Base-by-base conservation (phyloP, 805 yeast genomes). In the Ogataea pignaliae region DNA sequence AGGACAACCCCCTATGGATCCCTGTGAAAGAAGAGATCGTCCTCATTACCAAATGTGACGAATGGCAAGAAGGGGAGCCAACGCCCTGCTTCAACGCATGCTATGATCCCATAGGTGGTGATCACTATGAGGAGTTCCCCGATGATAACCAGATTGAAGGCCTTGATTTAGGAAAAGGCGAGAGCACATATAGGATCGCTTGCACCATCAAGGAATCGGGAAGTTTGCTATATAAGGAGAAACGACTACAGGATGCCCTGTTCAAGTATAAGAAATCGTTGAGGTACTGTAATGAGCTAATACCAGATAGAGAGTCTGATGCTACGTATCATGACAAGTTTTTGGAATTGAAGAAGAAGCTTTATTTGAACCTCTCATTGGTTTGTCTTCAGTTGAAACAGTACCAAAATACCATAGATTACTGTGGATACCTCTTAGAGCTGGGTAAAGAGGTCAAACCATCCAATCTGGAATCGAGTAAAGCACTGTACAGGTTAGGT, bases 111-210 rank as follows among this genome's bases (percentile, higher is more conserved):
- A 68, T 80, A 8, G 88, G 84, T 1, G 88, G 87, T 8, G 95
- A 86, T 54, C 59, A 76, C 0, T 86, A 73, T 54, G 93, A 85
- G 62, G 93, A 85, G 60, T 78, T 71, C 52, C 95, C 93, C 0
- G 89, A 81, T 47, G 95, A 86, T 60, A 88, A 85, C 52, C 66
- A 57, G 3, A 77, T 83, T 39, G 81, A 76, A 44, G 75, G 75
- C 37, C 81, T 84, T 15, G 77, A 82, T 41, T 69, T 80, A 8
- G 58, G 55, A n/a, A 63, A 66, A 13, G 50, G 58, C 1, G 71
- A 68, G 41, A 66, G 69, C 17, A 81, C 83, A 0, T 77, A 58
- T 44, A 64, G 65, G 10, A 87, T 83, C 0, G 61, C 81, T 0
- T 52, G 49, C 10, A 76, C 62, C 13, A 85, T 86, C 41, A 86